Base-by-base conservation (phyloP, 2,329 filamentous ascomycete species). In the Clonostachys chloroleuca region DNA sequence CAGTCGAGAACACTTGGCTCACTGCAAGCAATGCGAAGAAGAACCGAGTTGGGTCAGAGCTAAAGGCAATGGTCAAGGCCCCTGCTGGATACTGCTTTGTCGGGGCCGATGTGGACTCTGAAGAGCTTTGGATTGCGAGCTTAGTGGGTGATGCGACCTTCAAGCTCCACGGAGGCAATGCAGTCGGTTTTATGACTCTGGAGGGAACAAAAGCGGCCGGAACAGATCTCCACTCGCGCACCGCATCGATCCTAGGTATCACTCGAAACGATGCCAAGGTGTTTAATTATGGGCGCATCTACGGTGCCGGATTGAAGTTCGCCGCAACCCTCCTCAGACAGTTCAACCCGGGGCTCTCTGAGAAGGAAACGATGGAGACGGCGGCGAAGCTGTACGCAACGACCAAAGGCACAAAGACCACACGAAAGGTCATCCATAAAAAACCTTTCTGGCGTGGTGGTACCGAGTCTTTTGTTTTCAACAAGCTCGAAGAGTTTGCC, bases 221-320 rank as follows among this genome's bases (percentile, higher is more conserved):
- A 5, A 99, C 92, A 0, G 92, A 99, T 65, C 70, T 97, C 47
- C 92, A 99, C 67, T 96, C 92, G 7, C 88, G 92, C 34, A 99
- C 94, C 30, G 95, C 94, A 2, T 78, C 80, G 6, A 99, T 99
- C 48, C 68, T 99, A 3, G 92, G 92, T 7, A 99, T 99, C 51
- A 95, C 90, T 3, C 81, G 94, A 51, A 96, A 96, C 59, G 84
- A 96, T 59, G 94, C 94, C 49, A 99, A 99, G 63, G 83, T 99
- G 1, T 99, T 99, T 75, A 99, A 99, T 64, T 99, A 99, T 58
- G 95, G 95, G 8, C 89, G 95, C 39, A 99, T 99, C 43, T 99
- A 99, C 60, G 95, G 94, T n/a, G 95, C 94, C 5, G 95, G 94
- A 0, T 72, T 97, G 44, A 95, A 91, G 56, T 99, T 99, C 61